Base-by-base conservation (phyloP, 202 grass and related monocot genomes). In the Saccharum hybrid region DNA sequence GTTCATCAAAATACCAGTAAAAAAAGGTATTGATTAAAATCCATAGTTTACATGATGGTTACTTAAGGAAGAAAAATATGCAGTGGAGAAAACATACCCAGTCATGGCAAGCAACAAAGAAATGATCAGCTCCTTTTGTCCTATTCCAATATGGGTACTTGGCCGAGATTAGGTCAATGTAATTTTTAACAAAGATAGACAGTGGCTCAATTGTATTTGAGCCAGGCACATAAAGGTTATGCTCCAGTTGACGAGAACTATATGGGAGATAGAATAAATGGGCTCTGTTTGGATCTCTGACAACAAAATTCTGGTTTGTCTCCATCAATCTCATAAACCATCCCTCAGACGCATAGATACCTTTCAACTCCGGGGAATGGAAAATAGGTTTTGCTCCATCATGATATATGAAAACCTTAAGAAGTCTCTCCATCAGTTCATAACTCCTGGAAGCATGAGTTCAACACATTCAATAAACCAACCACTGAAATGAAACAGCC, bases 271-370 rank as follows among this genome's bases (percentile, higher is more conserved):
- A 97, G 64, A 94, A 97, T 73, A 94, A 81, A 71, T 95, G 92
- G 2, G 95, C 89, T 66, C 76, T 88, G 34, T 83, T 85, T 30
- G 90, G 80, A 81, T 98, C 90, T 81, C 83, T 98, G 7, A 90
- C 86, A 79, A 89, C 91, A 66, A 93, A 98, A 56, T 83, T 72
- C 68, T 90, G 91, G 83, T 84, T 92, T 65, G 74, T 78, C 87
- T 94, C 88, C 79, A 98, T 90, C 37, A 94, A 74, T 90, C 85
- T 98, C 92, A 98, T 98, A 83, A 98, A 98, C 95, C 95, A 98
- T 2, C 95, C 92, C 83, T 98, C 95, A 18, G 92, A 98, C 9
- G 92, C 90, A 60, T 97, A 97, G 61, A 97, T 97, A 64, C 95
- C 95, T 75, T 91, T 93, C 43, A 98, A 80, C 54, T 91, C 86